phyloP scores from a whole-genome alignment of 1,284 basidiomycete species.

The Prillingera fragicola region DNA sequence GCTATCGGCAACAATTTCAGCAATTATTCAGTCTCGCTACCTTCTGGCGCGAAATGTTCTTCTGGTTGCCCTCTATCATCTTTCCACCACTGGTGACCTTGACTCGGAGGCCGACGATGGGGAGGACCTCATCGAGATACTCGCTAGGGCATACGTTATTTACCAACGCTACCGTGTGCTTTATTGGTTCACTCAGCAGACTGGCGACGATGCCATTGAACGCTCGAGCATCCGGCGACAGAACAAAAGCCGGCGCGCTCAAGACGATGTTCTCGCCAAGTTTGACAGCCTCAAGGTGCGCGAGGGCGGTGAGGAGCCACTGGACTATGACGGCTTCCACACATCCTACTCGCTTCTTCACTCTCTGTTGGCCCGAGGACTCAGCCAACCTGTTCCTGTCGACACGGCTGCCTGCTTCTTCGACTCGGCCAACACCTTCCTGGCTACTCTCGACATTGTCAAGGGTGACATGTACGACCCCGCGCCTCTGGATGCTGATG shows the following conservation, averaged over 20 bases:
- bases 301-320: slow-evolving; percentile 14
- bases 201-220: slow-evolving; percentile 23
- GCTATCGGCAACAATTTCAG: slow-evolving; percentile 30
- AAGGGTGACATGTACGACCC: slow-evolving; percentile 19
- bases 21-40: slow-evolving; percentile 36
- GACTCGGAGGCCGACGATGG: slow-evolving; percentile 24
- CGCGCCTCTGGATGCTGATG: slow-evolving; percentile 51
- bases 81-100: slow-evolving; percentile 24
- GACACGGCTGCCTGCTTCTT: slow-evolving; percentile 50
- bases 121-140: slow-evolving; percentile 32
- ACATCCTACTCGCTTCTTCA: slow-evolving; percentile 66
- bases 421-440: slow-evolving; percentile 15
- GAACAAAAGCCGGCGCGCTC: slow-evolving; percentile 19
- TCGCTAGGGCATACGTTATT: slow-evolving; percentile 32
- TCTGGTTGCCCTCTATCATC: slow-evolving; percentile 40
- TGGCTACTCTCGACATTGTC: slow-evolving; percentile 15
- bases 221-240: slow-evolving; percentile 12
- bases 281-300: slow-evolving; percentile 49
- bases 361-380: slow-evolving; percentile 54
- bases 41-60: slow-evolving; percentile 38
- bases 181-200: slow-evolving; percentile 40
- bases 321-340: slow-evolving; percentile 30
- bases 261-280: slow-evolving; percentile 38
- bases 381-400: slow-evolving; percentile 45
- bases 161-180: slow-evolving; percentile 42